Conservation (phyloP, 139 green algal species). For the Haematococcus sp. region DNA sequence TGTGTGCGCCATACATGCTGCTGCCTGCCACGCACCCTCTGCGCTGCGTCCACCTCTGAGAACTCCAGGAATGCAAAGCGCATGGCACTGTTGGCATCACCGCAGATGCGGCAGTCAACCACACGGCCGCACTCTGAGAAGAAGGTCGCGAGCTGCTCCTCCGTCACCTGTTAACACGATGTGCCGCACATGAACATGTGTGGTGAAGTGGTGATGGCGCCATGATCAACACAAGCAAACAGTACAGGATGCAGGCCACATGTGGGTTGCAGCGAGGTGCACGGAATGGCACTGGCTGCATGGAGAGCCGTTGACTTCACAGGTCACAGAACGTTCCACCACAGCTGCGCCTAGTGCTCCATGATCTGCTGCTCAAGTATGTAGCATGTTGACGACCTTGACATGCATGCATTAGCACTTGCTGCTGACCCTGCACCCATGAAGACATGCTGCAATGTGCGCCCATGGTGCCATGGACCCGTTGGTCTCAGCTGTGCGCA, state of each 20-base stretch:
- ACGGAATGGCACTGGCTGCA: too few species aligned
- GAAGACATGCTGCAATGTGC: neutral
- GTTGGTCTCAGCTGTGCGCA: too few species aligned
- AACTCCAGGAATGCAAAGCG: conserved; percentile 98
- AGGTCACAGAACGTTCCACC: too few species aligned
- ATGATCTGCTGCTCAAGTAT: too few species aligned
- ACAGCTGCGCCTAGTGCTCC: too few species aligned
- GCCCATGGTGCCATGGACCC: neutral
- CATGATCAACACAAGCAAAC: neutral
- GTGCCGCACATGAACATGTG: neutral
- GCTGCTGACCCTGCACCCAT: too few species aligned
- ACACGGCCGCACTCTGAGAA: conserved; percentile 74
- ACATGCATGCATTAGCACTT: too few species aligned
- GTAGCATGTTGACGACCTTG: too few species aligned
- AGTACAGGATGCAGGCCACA: neutral
- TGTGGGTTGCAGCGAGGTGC: neutral
- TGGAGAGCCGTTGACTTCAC: too few species aligned
- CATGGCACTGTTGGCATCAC: conserved; percentile 88
- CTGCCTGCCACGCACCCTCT: neutral
- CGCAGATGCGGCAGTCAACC: conserved; percentile 91
- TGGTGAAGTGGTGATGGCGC: too few species aligned
- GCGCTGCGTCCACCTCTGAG: conserved; percentile 31
- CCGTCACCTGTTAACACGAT: conserved; percentile 55
- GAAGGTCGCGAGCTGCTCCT: conserved; percentile 68
- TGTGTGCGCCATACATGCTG: neutral